A percentile compares a stretch with the other conserved stretches of the same genome.
phyloP scores from a whole-genome alignment of 768 basidiomycete genomes.

The Dictyophora rubrovolvata region DNA sequence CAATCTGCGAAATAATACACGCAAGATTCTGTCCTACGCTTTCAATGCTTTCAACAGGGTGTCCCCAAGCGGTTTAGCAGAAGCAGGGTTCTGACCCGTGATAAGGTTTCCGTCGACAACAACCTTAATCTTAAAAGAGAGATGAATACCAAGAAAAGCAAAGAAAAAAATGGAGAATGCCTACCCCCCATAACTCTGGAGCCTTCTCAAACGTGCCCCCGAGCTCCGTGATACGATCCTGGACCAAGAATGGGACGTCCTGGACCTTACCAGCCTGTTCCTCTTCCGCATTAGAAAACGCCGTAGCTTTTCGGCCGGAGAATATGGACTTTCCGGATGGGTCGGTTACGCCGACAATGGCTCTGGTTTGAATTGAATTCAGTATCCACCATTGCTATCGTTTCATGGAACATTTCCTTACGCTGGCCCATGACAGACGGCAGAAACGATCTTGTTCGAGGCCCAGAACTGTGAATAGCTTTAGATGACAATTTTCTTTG shows the following conservation, averaged over 20 bases:
- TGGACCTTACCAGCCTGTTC: slow-evolving; percentile 33
- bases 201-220: slow-evolving; percentile 62
- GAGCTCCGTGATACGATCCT: slow-evolving; percentile 49
- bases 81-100: slow-evolving; percentile 70
- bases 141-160: background rate
- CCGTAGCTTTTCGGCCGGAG: slow-evolving; percentile 45
- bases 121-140: slow-evolving; percentile 28
- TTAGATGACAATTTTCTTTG: background rate
- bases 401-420: slow-evolving; percentile 24
- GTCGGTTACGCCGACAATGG: slow-evolving; percentile 47
- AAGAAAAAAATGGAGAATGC: slow-evolving; percentile 18
- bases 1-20: no score
- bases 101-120: slow-evolving; percentile 49
- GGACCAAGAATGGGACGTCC: slow-evolving; percentile 64
- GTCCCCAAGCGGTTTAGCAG: slow-evolving; percentile 45
- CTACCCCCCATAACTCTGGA: slow-evolving; percentile 43
- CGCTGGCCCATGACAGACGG: slow-evolving; percentile 78
- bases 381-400: background rate
- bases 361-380: slow-evolving; percentile 22
- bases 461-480: slow-evolving; percentile 45
- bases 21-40: background rate
- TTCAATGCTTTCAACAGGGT: slow-evolving; percentile 44
- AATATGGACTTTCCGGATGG: slow-evolving; percentile 55
- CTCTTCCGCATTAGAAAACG: slow-evolving; percentile 69
- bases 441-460: slow-evolving; percentile 52